A percentile compares a stretch with the other conserved stretches of the same genome.
Evolutionary conservation across 2,329 filamentous ascomycete genomes (phyloP).

Genomic region (Fusarium mundagurra): DNA sequence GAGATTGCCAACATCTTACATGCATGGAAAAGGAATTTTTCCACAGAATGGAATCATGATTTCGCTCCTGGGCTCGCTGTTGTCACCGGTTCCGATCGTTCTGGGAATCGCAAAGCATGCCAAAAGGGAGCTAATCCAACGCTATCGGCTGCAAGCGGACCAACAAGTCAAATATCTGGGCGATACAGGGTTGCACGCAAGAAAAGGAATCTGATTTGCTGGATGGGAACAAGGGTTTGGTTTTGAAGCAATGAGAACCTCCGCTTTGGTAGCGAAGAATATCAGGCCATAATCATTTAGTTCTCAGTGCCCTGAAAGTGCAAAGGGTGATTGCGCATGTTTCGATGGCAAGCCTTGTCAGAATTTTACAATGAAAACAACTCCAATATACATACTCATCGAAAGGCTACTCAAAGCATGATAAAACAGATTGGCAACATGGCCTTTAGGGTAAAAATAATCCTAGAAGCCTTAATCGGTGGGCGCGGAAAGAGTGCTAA

Average conservation of each 20-base stretch:
- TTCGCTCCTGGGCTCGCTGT: neutral
- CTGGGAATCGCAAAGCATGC: neutral
- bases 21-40: neutral
- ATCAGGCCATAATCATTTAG: rapidly evolving
- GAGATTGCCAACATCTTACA: neutral
- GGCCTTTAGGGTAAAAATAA: too few species aligned
- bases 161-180: neutral
- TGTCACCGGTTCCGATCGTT: neutral
- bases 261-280: neutral
- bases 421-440: neutral
- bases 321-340: rapidly evolving
- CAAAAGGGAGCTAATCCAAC: neutral
- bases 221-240: neutral
- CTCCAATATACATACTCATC: rapidly evolving
- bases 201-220: neutral
- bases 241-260: neutral
- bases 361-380: too few species aligned
- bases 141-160: neutral
- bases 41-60: neutral
- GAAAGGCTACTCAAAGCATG: too few species aligned
- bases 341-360: rapidly evolving
- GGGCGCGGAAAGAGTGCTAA: neutral
- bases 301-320: neutral
- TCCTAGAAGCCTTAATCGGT: rapidly evolving
- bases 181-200: neutral